A percentile compares a stretch with the other conserved stretches of the same genome.
Conservation (phyloP, 176 grass and related monocot genomes). For the Dendrocalamus sinicus region DNA sequence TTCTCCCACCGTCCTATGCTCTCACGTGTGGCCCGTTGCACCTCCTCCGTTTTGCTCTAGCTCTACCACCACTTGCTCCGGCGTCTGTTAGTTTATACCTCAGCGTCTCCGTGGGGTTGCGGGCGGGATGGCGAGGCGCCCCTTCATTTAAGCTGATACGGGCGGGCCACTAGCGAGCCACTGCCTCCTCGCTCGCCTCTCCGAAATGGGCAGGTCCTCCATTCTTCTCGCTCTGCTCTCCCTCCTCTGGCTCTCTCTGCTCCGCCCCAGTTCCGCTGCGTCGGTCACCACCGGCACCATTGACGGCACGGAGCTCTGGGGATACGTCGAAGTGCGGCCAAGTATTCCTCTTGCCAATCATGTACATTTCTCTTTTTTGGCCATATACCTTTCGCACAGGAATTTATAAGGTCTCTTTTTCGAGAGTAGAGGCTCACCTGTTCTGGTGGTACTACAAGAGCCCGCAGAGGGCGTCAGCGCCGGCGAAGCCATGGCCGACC, state of each 20-base stretch:
- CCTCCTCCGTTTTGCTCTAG: no score
- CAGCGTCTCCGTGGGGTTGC: neutral
- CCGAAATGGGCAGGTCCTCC: slow-evolving; percentile 22
- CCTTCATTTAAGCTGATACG: neutral
- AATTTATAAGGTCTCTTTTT: neutral
- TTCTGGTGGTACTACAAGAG: slow-evolving; percentile 87
- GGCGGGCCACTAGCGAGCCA: neutral
- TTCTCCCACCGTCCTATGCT: no score
- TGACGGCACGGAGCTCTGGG: slow-evolving; percentile 83
- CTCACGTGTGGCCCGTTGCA: no score
- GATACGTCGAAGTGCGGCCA: slow-evolving; percentile 74
- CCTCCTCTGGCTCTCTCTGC: slow-evolving; percentile 27
- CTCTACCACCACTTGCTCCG: no score
- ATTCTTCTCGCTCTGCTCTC: slow-evolving; percentile 30
- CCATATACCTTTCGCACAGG: no score
- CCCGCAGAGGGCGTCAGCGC: slow-evolving; percentile 43
- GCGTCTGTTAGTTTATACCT: neutral
- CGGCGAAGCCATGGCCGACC: slow-evolving; percentile 58
- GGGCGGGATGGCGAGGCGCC: neutral
- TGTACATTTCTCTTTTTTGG: neutral
- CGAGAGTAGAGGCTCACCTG: slow-evolving; percentile 58
- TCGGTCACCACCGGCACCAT: slow-evolving; percentile 42
- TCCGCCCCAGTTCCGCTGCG: neutral
- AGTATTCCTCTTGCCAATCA: slow-evolving; percentile 26
- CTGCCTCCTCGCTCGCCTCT: neutral